These are phyloP conservation scores for Lycium ferocissimum DNA, from an alignment of 257 asterid species.

Conservation along the genomic window DNA sequence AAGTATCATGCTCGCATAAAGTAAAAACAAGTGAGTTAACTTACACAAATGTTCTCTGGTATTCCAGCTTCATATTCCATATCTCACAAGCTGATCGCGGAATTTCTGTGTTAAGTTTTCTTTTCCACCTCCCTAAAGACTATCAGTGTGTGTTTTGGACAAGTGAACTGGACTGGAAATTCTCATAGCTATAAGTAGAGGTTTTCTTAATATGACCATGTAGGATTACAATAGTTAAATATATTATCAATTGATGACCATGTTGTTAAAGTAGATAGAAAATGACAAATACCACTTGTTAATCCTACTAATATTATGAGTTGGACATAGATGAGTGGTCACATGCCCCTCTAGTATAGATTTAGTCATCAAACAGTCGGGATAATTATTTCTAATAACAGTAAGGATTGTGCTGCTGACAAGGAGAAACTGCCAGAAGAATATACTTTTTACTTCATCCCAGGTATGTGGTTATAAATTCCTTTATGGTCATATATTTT, in stretches of 20 bases:
- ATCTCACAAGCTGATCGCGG: not conserved
- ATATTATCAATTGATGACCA: conserved; percentile 17
- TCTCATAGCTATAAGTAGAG: conserved; percentile 16
- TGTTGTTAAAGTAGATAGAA: conserved; percentile 19
- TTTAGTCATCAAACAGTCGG: conserved; percentile 17
- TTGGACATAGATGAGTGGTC: conserved; percentile 27
- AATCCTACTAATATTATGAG: conserved; percentile 28
- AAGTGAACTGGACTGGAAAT: not conserved
- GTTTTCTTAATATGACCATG: not conserved
- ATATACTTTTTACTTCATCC: not conserved
- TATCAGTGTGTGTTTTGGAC: not conserved
- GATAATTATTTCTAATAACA: not conserved
- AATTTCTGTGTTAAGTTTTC: not conserved
- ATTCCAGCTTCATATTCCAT: conserved; percentile 3
- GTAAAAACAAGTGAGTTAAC: conserved; percentile 12
- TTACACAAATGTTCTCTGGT: conserved; percentile 8
- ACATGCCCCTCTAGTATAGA: conserved; percentile 30
- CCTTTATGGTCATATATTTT: not conserved
- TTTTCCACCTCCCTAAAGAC: conserved; percentile 7
- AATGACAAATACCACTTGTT: conserved; percentile 26
- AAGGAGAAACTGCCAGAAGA: conserved; percentile 17
- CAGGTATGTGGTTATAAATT: not conserved
- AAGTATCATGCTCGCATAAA: not conserved
- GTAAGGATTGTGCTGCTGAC: conserved; percentile 19
- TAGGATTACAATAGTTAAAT: conserved; percentile 22